phyloP scores from a whole-genome alignment of 2,329 filamentous ascomycete genomes.

The Akanthomyces dipterigenus region DNA sequence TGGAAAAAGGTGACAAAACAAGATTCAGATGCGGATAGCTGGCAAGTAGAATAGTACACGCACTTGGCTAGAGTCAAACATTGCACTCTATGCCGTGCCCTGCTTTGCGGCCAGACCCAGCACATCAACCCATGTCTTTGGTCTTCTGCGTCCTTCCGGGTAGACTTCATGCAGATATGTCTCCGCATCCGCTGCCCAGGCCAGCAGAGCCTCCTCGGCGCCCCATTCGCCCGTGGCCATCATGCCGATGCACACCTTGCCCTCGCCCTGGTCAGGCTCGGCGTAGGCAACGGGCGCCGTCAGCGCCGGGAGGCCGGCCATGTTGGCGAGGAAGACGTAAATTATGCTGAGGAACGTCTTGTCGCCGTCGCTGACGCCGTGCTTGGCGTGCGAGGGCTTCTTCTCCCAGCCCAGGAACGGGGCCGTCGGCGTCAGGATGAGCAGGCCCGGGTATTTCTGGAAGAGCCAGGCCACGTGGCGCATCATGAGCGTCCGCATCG shows the following conservation, averaged over 20 bases:
- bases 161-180: constrained; percentile 43
- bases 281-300: constrained; percentile 69
- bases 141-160: constrained; percentile 42
- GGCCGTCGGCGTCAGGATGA: constrained; percentile 73
- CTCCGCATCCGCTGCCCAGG: constrained; percentile 54
- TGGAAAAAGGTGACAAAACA: not conserved
- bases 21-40: not conserved
- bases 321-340: constrained; percentile 81
- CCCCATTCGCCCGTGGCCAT: constrained; percentile 64
- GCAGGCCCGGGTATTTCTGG: constrained; percentile 61
- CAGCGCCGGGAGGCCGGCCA: constrained; percentile 70
- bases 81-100: not conserved
- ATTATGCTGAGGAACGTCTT: constrained; percentile 70
- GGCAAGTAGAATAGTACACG: not conserved
- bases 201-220: constrained; percentile 54
- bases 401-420: constrained; percentile 71
- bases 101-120: constrained; percentile 21
- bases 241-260: constrained; percentile 53
- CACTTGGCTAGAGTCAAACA: no score
- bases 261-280: constrained; percentile 47
- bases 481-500: constrained; percentile 72
- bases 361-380: constrained; percentile 72
- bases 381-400: constrained; percentile 47
- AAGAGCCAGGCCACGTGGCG: constrained; percentile 68
- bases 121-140: constrained; percentile 54